Base-by-base conservation (phyloP, 257 asterid genomes). In the Linaria vulgaris region DNA sequence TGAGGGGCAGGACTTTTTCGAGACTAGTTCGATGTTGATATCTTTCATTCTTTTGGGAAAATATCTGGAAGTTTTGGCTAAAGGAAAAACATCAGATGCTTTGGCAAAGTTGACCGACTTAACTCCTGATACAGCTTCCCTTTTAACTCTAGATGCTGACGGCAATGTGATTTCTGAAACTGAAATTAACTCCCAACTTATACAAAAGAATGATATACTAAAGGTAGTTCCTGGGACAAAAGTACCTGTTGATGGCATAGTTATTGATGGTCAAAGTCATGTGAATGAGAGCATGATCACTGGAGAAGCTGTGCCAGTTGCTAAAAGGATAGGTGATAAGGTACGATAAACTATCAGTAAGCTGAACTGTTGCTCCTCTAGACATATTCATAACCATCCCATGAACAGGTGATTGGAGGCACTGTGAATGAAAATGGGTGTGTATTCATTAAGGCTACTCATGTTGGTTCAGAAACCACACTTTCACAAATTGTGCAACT, bases 211-310 rank as follows among this genome's bases (percentile, higher is more conserved):
- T 65, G 98, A 92, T 76, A 73, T 85, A 56, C 83, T 92, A 43
- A 92, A 86, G 87, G 85, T 92, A 77, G 95, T 88, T 68, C 98
- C 98, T 16, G 98, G 98, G 53, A 80, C 81, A 60, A 88, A 88
- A 74, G 89, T 92, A 72, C 98, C 97, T n/a, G 96, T 82, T 62
- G 98, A 92, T 74, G 98, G 97, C 55, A 30, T 85, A 49, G 91
- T 92, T 76, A 66, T 87, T 79, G 88, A 85, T 67, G 98, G 98
- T 68, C 89, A 92, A 76, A 88, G 97, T 78, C 83, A 86, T 62
- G 96, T 92, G 69, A 92, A 92, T 67, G 98, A 92, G 80, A 92
- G 98, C 79, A 92, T 92, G 98, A 83, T 92, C 73, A 92, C 97
- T 8, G 98, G 98, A 56, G 98, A 91, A 75, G 92, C 98, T 47